Evolutionary conservation across 805 yeast genomes (phyloP).

Genomic region (Teunomyces pallodes): DNA sequence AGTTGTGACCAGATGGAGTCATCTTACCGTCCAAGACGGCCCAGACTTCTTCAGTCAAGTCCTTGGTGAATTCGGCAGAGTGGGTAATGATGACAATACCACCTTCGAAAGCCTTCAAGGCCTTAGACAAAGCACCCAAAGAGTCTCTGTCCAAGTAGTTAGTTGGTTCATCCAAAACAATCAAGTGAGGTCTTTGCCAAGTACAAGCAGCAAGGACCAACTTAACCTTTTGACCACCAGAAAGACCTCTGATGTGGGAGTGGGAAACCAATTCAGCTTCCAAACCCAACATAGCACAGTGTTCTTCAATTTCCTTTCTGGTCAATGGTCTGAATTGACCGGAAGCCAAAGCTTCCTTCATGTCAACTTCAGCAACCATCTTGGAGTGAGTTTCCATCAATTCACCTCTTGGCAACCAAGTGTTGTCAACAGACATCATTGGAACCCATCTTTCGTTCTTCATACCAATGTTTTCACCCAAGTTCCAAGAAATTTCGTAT

Average conservation of each 20-base stretch:
- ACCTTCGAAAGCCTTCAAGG: conserved; percentile 98
- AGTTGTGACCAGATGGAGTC: conserved; percentile 99
- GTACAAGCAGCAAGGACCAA: conserved; percentile 99
- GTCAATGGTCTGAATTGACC: conserved; percentile 99
- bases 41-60: conserved; percentile 99
- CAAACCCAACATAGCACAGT: conserved; percentile 97
- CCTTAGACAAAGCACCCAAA: conserved; percentile 98
- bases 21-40: conserved; percentile 96
- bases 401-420: conserved; percentile 99
- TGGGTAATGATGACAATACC: conserved; percentile 99
- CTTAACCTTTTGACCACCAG: conserved; percentile 99
- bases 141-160: conserved; percentile 99
- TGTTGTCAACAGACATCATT: conserved; percentile 99
- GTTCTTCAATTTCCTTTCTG: conserved; percentile 99
- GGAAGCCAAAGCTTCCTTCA: conserved; percentile 99
- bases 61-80: conserved; percentile 99
- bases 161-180: conserved; percentile 99
- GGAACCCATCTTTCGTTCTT: conserved; percentile 99
- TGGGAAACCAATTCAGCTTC: conserved; percentile 99
- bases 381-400: conserved; percentile 93
- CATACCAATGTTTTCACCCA: conserved; percentile 99
- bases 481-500: conserved; percentile 95
- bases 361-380: conserved; percentile 99
- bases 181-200: conserved; percentile 99
- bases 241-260: conserved; percentile 99